Evolutionary conservation across 441 rosid genomes (phyloP), one percentile per base, ranked within the genome.

Genomic region (Gossypium lobatum): DNA sequence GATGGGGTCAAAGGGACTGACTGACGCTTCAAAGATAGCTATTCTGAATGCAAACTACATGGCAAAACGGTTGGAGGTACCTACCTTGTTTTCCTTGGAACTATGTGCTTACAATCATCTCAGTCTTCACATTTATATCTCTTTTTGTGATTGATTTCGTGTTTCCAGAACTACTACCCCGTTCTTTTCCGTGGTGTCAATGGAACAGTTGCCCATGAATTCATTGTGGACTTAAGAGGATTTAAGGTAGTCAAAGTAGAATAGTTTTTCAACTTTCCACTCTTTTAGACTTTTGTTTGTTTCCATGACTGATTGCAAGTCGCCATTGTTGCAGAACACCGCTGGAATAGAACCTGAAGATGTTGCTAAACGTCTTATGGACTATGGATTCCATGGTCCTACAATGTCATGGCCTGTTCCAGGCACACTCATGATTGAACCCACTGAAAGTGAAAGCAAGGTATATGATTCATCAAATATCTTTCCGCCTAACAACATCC

Each of bases 391-490:
- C 85, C 98, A 93, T 84, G 98, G 60, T 64, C 99, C 98, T 48
- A 95, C 99, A 80, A 91, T 95, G 98, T 91, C 99, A 46, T 95
- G 93, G 91, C 99, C 99, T 53, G 99, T 95, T 76, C 95, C 99
- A 1, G 96, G 98, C 76, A 95, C 98, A 9, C 98, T 93, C 64
- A 93, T 93, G 99, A 88, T 95, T 64, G 99, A 95, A 77, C 99
- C 99, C 6, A 95, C 99, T 45, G 98, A 95, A 84, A 93, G 99
- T 85, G 99, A 95, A 90, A 91, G 98, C 97, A 95, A 93, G 95
- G 98, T 91, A 82, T 46, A 61, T 31, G 37, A 71, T 3, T 69
- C 4, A 34, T 23, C 0, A n/a, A 18, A 5, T 64, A 72, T 73
- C 20, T 67, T 42, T 52, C 37, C 34, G 9, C 16, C 42, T 48